Conservation (phyloP, 768 basidiomycete genomes). For the Scleroderma bovista region DNA sequence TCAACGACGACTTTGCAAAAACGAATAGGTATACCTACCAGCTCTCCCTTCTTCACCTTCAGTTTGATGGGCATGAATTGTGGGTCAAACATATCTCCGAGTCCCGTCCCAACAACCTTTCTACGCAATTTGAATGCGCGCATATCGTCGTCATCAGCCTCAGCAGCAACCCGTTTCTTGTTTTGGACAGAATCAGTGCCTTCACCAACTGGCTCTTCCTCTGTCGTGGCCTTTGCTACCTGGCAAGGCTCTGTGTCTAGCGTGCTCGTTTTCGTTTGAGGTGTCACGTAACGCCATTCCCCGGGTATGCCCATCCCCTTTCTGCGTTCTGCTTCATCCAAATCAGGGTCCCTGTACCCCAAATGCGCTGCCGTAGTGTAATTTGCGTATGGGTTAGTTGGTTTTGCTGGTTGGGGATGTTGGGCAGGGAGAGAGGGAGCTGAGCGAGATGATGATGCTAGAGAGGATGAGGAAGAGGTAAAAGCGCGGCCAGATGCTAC, state of each 20-base stretch:
- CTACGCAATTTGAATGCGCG: slow-evolving; percentile 65
- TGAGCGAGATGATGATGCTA: slow-evolving; percentile 9
- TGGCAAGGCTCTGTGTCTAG: neutral
- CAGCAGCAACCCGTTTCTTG: slow-evolving; percentile 34
- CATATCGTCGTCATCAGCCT: slow-evolving; percentile 47
- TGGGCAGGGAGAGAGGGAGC: slow-evolving; percentile 27
- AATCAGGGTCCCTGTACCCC: slow-evolving; percentile 75
- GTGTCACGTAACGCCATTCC: slow-evolving; percentile 65
- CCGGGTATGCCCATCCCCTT: slow-evolving; percentile 68
- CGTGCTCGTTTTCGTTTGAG: slow-evolving; percentile 22
- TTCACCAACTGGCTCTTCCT: slow-evolving; percentile 15
- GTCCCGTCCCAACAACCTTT: slow-evolving; percentile 51
- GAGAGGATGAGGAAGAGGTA: slow-evolving; percentile 20
- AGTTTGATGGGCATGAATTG: slow-evolving; percentile 60
- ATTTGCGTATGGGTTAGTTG: slow-evolving; percentile 67
- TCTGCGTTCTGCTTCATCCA: slow-evolving; percentile 57
- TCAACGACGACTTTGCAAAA: neutral
- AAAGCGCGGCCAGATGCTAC: slow-evolving; percentile 58
- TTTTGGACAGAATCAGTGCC: slow-evolving; percentile 10
- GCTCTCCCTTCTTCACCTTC: slow-evolving; percentile 41
- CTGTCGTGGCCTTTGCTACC: neutral
- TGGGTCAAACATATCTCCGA: slow-evolving; percentile 82
- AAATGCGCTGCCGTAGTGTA: slow-evolving; percentile 87
- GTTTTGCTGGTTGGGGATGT: slow-evolving; percentile 43
- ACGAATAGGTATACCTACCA: neutral